Base-by-base conservation (phyloP, 2,329 filamentous ascomycete genomes). In the Parafenestella ontariensis region DNA sequence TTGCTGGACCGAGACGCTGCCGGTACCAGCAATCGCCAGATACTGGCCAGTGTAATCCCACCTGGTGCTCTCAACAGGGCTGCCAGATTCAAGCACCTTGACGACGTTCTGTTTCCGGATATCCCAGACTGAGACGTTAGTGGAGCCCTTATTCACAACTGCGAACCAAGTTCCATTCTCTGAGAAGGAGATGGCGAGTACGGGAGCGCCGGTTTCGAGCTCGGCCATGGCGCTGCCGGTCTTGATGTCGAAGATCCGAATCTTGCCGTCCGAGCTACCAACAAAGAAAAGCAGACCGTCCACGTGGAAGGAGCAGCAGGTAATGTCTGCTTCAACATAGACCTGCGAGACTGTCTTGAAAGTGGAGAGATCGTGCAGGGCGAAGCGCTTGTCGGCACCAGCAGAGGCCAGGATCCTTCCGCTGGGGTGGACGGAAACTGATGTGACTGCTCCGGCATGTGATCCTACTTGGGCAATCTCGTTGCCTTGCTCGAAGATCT, bases 11-110 rank as follows among this genome's bases (percentile, higher is more conserved):
- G 90, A 91, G 42, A 97, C 80, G 24, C 92, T 92, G 40, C 89
- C 87, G 3, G 89, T 83, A 6, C 94, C 94, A 3, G 87, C 90
- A 11, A 90, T 89, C 23, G 93, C 90, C 48, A 99, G 82, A 79
- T 90, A 99, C 77, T 97, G 94, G 39, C 93, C 94, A 6, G 91
- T 95, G 80, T 96, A 97, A 72, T 99, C 95, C 93, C 93, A 99
- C 44, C 84, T 83, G 60, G 97, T 82, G 36, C 85, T 87, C 57
- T 90, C 85, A 43, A 96, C 86, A n/a, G 86, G 82, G 58, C 87
- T 88, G 51, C 92, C 94, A 41, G 89, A 88, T 61, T 97, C 92
- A 36, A 99, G 82, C n/a, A 89, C 86, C 82, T 96, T 96, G 72
- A 88, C 87, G 68, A 87, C 85, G 5, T 88, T 88, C 17, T 89